Conservation (phyloP, 176 grass and related monocot species). For the Oryza coarctata region DNA sequence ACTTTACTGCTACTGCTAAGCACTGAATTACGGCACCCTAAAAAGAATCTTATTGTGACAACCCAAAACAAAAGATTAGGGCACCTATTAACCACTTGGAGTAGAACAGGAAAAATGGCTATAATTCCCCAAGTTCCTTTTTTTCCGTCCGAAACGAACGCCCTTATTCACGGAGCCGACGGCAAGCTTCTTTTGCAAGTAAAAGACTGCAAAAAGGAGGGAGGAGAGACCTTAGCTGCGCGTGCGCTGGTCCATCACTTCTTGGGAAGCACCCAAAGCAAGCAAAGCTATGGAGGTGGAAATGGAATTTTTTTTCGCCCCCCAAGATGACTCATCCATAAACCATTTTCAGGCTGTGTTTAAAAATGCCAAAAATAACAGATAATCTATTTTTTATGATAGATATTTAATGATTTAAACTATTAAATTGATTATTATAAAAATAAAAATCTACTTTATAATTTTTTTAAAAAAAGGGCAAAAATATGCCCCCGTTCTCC, state of each 20-base stretch:
- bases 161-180: conserved; percentile 57
- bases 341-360: too few species aligned
- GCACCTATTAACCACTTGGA: too few species aligned
- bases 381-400: too few species aligned
- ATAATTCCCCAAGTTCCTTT: background rate
- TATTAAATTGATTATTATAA: too few species aligned
- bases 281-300: conserved; percentile 16
- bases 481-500: too few species aligned
- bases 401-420: too few species aligned
- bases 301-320: background rate
- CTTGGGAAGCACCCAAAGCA: conserved; percentile 27
- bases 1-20: background rate
- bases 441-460: too few species aligned
- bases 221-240: conserved; percentile 29
- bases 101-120: background rate
- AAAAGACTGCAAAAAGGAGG: conserved; percentile 45
- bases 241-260: conserved; percentile 19
- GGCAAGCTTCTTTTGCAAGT: conserved; percentile 38
- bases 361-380: too few species aligned
- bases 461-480: too few species aligned
- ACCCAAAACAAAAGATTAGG: background rate
- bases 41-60: background rate
- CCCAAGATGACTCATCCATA: background rate
- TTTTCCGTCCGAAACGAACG: background rate
- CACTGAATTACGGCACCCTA: background rate